Conservation (phyloP, 805 yeast genomes). For the Myxozyma melibiosi region DNA sequence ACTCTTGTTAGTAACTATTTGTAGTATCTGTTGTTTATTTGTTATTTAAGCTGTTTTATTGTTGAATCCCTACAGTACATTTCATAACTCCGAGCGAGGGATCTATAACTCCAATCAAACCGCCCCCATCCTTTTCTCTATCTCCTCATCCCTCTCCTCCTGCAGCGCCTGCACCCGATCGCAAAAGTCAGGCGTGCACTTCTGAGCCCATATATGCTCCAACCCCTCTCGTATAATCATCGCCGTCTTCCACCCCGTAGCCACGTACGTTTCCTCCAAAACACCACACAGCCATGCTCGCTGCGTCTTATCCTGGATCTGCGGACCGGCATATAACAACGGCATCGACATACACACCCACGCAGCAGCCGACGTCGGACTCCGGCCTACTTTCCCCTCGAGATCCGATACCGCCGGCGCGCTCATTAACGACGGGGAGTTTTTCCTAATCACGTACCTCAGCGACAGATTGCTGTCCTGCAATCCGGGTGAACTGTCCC, state of each 20-base stretch:
- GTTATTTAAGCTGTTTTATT: too few relatives aligned
- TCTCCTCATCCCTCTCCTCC: too few relatives aligned
- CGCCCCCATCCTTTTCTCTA: too few relatives aligned
- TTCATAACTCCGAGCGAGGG: too few relatives aligned
- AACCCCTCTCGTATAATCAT: conserved; percentile 12
- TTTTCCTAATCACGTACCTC: neutral
- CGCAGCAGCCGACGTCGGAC: conserved; percentile 8
- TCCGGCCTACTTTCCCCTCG: conserved; percentile 9
- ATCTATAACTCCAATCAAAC: too few relatives aligned
- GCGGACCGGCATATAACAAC: conserved; percentile 20
- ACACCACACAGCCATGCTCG: conserved; percentile 10
- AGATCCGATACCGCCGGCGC: conserved; percentile 4
- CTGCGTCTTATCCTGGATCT: conserved; percentile 8
- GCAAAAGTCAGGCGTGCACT: too few relatives aligned
- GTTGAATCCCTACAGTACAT: too few relatives aligned
- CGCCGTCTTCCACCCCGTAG: conserved; percentile 24
- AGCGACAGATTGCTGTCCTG: neutral
- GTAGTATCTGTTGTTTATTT: too few relatives aligned
- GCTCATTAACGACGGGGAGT: neutral
- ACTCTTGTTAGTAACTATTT: too few relatives aligned
- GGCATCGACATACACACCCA: conserved; percentile 21
- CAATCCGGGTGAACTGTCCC: too few relatives aligned
- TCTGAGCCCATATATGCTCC: conserved; percentile 14
- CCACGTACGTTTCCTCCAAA: conserved; percentile 2
- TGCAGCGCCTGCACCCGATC: too few relatives aligned